Percentiles rank a stretch among this genome's conserved stretches.
Evolutionary conservation across 2,329 filamentous ascomycete species (phyloP).

Genomic region (Aspergillus fumigatiaffinis): DNA sequence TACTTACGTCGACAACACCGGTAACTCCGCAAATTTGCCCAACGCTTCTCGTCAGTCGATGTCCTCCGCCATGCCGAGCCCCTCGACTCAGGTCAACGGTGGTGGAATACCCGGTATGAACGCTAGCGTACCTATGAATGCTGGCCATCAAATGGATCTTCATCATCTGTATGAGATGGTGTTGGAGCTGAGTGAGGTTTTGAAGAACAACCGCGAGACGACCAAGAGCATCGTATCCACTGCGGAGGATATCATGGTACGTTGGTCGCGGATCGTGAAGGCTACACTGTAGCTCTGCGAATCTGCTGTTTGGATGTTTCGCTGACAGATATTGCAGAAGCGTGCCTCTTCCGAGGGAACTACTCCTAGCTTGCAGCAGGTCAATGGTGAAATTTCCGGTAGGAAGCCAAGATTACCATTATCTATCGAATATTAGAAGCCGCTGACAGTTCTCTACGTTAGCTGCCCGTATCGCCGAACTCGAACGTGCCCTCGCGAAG

Average conservation of each 20-base stretch:
- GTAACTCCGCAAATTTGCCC: conserved; percentile 27
- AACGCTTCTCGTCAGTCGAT: conserved; percentile 34
- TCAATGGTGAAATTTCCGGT: conserved; percentile 43
- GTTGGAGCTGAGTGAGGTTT: conserved; percentile 46
- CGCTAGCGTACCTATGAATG: conserved; percentile 40
- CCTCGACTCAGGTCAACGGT: conserved; percentile 32
- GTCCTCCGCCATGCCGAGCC: conserved; percentile 29
- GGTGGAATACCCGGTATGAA: conserved; percentile 37
- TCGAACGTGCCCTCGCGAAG: conserved; percentile 45
- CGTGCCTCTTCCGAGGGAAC: conserved; percentile 41
- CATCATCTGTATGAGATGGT: conserved; percentile 50
- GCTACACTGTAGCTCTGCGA: neutral
- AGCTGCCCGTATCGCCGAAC: conserved; percentile 47
- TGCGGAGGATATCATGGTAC: conserved; percentile 48
- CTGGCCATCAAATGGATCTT: conserved; percentile 50
- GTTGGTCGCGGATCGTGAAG: conserved; percentile 8
- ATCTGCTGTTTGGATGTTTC: neutral
- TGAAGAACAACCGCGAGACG: conserved; percentile 48
- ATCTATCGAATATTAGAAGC: neutral
- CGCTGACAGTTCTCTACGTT: neutral
- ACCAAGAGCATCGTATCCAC: conserved; percentile 47
- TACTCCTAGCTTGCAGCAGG: conserved; percentile 39
- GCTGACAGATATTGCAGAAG: conserved; percentile 30
- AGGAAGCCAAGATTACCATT: conserved; percentile 6
- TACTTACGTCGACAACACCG: conserved; percentile 30